Conservation (phyloP, 495 filamentous ascomycete genomes). For the Podospora sp. region DNA sequence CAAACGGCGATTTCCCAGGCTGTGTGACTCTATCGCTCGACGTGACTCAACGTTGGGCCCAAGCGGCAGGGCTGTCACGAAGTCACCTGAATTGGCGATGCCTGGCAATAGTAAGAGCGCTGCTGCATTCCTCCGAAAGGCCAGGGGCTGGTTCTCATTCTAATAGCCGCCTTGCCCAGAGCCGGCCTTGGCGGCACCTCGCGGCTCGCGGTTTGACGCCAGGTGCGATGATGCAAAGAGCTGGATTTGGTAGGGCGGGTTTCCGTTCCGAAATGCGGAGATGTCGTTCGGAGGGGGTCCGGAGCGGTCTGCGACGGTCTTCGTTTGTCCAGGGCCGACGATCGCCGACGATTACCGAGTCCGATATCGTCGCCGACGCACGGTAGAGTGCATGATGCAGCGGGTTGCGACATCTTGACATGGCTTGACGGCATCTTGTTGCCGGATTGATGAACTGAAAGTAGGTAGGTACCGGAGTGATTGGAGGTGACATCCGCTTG, state of each 20-base stretch:
- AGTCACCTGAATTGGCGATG: constrained; percentile 30
- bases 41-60: constrained; percentile 12
- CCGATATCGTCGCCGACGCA: not conserved
- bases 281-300: not conserved
- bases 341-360: too few relatives aligned
- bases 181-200: not conserved
- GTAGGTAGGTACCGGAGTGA: not conserved
- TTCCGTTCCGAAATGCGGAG: constrained; percentile 12
- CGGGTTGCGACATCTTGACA: not conserved
- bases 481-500: not conserved
- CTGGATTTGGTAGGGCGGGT: not conserved
- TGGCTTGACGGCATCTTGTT: not conserved
- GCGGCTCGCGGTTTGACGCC: not conserved
- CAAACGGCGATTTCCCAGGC: not conserved
- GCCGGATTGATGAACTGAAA: not conserved
- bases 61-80: constrained; percentile 20
- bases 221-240: not conserved
- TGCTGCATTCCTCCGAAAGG: constrained; percentile 3
- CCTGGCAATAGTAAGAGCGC: not conserved
- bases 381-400: not conserved
- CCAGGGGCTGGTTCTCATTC: not conserved
- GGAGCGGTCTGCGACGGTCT: not conserved
- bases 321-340: constrained; percentile 1
- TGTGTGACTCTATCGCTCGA: not conserved
- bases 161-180: not conserved